Base-by-base conservation (phyloP, 352 stramenopile genomes). In the Plasmopara viticola region DNA sequence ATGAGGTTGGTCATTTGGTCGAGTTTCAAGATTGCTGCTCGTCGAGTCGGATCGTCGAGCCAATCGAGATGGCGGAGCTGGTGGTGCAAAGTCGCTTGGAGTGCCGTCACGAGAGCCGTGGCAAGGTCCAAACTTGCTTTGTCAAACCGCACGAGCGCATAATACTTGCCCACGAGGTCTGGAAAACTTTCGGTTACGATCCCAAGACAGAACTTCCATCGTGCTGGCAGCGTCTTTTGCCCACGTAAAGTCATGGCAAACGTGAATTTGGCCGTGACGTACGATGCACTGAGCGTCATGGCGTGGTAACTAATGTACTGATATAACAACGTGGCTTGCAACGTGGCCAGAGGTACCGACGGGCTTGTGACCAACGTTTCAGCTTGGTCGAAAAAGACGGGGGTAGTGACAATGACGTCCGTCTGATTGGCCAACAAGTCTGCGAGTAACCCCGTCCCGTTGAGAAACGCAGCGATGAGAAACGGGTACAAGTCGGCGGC, bases 121-220 rank as follows among this genome's bases (percentile, higher is more conserved):
- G 92, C 89, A 15, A 72, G 60, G 40, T 74, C 58, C 52, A 97
- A 93, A 52, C 78, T 87, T 6, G 70, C 62, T 13, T 74, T 48
- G 59, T 96, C 84, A 64, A 97, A 97, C 30, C 87, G 86, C 56
- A 89, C 79, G 29, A 91, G 72, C 31, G 89, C 94, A 53, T 90
- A 98, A 38, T 97, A 81, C 55, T 98, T 95, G 38, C 89, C 90
- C 15, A 87, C 66, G n/a, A 89, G 55, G 14, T 74, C 58, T 1
- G 80, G 80, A 33, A 91, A 85, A 14, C 60, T 66, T 14, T 53
- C 33, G 0, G 56, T 74, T 20, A 86, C 74, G 6, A 64, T 65
- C 10, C 56, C 62, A 50, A 97, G 75, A 56, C 86, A 94, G 15
- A 91, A 68, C 54, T 97, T 97, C 84, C 89, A 95, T 8, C 90